Base-by-base conservation (phyloP, 2,329 filamentous ascomycete genomes). In the Colletotrichum navitas region DNA sequence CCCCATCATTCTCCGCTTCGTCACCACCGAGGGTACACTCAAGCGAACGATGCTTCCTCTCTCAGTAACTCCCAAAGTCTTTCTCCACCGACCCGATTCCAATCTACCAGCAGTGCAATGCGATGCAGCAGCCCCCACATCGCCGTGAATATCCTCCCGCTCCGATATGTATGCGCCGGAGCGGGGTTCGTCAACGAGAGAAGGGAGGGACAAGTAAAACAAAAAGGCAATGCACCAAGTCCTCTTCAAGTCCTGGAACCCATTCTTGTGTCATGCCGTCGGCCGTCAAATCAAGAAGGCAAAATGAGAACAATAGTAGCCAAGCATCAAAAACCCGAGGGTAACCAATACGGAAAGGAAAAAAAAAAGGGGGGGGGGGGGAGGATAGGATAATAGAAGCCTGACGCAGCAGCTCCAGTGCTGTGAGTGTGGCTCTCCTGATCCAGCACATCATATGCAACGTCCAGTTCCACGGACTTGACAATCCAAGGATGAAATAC, bases 351-450 rank as follows among this genome's bases (percentile, higher is more conserved):
- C 26, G 32, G n/a, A 3, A 55, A 45, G 26, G 32, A 18, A 7
- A 7, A 52, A 56, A 24, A 8, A 34, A 29, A n/a, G n/a, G n/a
- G n/a, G n/a, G n/a, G n/a, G n/a, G n/a, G n/a, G n/a, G n/a, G n/a
- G n/a, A n/a, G 34, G 12, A 47, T 41, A 11, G 29, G 34, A 49
- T 11, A 51, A 26, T n/a, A 29, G 34, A 34, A 52, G 55, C 34
- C 56, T 21, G 47, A 45, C 45, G 56, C 64, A 66, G 55, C 64
- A 61, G 45, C 56, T 26, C 47, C 64, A 43, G 36, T 21, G 64
- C 47, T 60, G 34, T 26, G 41, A 41, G 24, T 62, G 63, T 58
- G 52, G 43, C 49, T 58, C n/a, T 43, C 41, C 32, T 62, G 32
- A 43, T 43, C 49, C 61, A 21, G 47, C 26, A 43, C 34, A 29